Base-by-base conservation (phyloP, 495 filamentous ascomycete genomes). In the Daldinia caldariorum region DNA sequence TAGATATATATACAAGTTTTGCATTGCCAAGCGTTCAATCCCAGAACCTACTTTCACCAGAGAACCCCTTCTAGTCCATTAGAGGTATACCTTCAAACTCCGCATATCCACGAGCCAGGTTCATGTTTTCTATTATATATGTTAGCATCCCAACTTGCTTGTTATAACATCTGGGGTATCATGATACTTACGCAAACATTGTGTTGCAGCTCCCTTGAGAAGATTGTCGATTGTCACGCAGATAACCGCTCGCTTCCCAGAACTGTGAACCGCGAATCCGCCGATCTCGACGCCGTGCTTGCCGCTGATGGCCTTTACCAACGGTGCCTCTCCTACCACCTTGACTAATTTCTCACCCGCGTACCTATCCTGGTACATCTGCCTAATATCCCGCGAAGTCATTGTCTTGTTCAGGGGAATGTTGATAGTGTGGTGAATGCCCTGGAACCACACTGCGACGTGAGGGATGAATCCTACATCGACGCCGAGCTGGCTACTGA, bases 221-320 rank as follows among this genome's bases (percentile, higher is more conserved):
- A 98, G 82, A 81, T 99, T 98, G 79, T 99, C 95, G 71, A 99
- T 98, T n/a, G 94, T 97, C 20, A 91, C 94, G 77, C 94, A 97
- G 12, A 99, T 88, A 56, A 99, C 95, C 0, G 94, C 95, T 37
- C 95, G 86, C 84, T 92, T 94, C 51, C 94, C 94, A 29, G 85
- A 86, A 63, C 88, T 91, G 82, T 97, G 91, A 45, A 97, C 94
- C 45, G 90, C 93, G 74, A 98, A 97, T 26, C 94, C 94, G 65
- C 95, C 95, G 79, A 99, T 92, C 82, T 98, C 93, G 18, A 97
- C 89, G 8, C 94, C 94, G 75, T 99, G 95, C 80, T 90, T 94
- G 39, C 92, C 92, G 64, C 89, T 88, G 74, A 99, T 97, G 77
- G 88, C 82, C 81, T 95, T 97, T 50, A 99, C 95, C 3, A 88